Evolutionary conservation across 1,139 yeast genomes (phyloP).

Genomic region (Kurtzmaniella natalensis): DNA sequence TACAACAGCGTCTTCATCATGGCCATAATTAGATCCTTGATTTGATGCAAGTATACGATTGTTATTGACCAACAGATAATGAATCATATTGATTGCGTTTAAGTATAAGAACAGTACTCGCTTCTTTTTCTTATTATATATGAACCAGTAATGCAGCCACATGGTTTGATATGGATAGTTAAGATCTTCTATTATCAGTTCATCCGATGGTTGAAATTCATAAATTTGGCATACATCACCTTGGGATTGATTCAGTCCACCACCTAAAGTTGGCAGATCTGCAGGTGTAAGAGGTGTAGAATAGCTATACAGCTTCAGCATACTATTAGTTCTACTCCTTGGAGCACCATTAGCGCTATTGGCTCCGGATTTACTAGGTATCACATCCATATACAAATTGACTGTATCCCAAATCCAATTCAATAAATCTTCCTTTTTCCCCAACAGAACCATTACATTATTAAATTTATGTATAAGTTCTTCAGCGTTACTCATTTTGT

Average conservation of each 20-base stretch:
- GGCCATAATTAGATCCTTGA: conserved; percentile 16
- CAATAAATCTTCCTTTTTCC: conserved; percentile 49
- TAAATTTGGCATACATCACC: conserved; percentile 55
- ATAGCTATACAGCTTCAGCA: conserved; percentile 2
- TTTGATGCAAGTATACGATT: conserved; percentile 11
- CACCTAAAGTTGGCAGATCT: conserved; percentile 6
- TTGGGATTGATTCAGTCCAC: conserved; percentile 1
- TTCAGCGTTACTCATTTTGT: conserved; percentile 40
- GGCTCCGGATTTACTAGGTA: conserved; percentile 27
- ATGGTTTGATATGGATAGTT: conserved; percentile 68
- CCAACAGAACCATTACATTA: conserved; percentile 74
- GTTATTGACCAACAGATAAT: conserved; percentile 32
- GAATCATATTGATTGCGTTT: conserved; percentile 41
- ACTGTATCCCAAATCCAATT: conserved; percentile 87
- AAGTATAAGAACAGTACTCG: conserved; percentile 81
- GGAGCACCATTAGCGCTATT: conserved; percentile 21
- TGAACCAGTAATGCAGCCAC: conserved; percentile 93
- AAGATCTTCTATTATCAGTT: conserved; percentile 64
- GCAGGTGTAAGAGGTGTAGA: conserved; percentile 6
- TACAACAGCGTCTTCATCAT: conserved; percentile 17
- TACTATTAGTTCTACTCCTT: conserved; percentile 3
- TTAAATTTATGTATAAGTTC: conserved; percentile 71
- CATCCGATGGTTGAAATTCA: conserved; percentile 75
- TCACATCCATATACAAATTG: conserved; percentile 76
- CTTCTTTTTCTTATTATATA: conserved; percentile 85